These are phyloP conservation scores for Penicillium sp. DNA, from an alignment of 2,329 filamentous ascomycete genomes.

Conservation along the genomic window DNA sequence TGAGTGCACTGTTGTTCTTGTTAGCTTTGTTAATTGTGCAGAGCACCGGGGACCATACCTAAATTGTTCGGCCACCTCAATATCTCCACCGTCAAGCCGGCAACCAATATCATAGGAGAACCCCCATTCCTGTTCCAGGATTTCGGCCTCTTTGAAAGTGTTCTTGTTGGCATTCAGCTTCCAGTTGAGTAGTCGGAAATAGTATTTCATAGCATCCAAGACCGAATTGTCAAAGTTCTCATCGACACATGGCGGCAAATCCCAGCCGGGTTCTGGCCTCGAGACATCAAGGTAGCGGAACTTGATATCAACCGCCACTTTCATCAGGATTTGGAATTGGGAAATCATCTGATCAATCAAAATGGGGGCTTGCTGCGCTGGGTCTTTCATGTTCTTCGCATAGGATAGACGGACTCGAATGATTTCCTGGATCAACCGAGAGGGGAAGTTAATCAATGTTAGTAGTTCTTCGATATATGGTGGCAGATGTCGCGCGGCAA, in stretches of 20 bases:
- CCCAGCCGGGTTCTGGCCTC: constrained; percentile 87
- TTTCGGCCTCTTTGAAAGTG: constrained; percentile 97
- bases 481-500: constrained; percentile 84
- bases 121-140: constrained; percentile 96
- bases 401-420: constrained; percentile 89
- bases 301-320: constrained; percentile 89
- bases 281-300: constrained; percentile 80
- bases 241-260: constrained; percentile 91
- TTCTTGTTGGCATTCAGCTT: constrained; percentile 97
- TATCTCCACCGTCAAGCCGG: constrained; percentile 86
- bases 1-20: constrained; percentile 60
- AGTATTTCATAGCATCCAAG: constrained; percentile 90
- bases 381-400: constrained; percentile 92
- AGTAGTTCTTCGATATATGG: constrained; percentile 96
- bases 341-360: constrained; percentile 98
- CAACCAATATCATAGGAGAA: constrained; percentile 93
- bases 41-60: constrained; percentile 46
- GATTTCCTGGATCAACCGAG: constrained; percentile 91
- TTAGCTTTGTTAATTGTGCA: constrained; percentile 23
- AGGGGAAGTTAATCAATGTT: constrained; percentile 95
- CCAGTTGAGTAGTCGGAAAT: constrained; percentile 98
- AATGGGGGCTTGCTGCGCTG: constrained; percentile 84
- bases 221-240: constrained; percentile 93
- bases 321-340: constrained; percentile 90
- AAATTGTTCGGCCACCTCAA: constrained; percentile 97